Base-by-base conservation (phyloP, 805 yeast species). In the Candida jianshihensis region DNA sequence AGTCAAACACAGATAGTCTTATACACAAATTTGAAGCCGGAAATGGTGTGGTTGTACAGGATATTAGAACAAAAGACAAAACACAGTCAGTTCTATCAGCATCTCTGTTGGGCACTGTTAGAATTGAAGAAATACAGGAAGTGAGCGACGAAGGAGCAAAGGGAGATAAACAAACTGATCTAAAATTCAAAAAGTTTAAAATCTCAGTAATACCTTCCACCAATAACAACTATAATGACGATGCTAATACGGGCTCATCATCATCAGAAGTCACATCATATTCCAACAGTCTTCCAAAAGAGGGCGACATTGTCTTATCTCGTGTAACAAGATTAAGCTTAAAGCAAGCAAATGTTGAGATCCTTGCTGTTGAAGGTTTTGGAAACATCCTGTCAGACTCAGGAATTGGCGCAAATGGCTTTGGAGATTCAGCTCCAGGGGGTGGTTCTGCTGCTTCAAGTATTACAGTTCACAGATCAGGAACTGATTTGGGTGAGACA, bases 401-500 rank as follows among this genome's bases (percentile, higher is more conserved):
- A 27, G 90, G 88, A 1, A 62, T 77, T 4, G 94, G 90, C 1
- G 63, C 76, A 26, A 75, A 71, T 46, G 78, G 76, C 2, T 39
- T 53, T 18, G 64, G 64, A 14, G 40, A 49, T 10, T 51, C 57
- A 5, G 61, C 65, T 3, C 53, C 67, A 22, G 77, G 78, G 16
- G 78, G 78, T 18, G 83, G 82, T 0, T 67, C 80, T 12, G 78
- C 76, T 34, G 67, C 73, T 0, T 47, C 63, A 4, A 62, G 66
- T 5, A 60, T 64, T 32, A 62, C 69, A 3, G 56, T 59, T 13
- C 63, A 70, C 15, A 64, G 66, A 33, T 64, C 64, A n/a, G 70
- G 84, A 3, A 64, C 73, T 19, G 95, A 86, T 49, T 60, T 83
- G 24, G 96, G 96, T 3, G 96, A 89, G 52, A 83, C 83, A 17